Evolutionary conservation across 768 basidiomycete genomes (phyloP).

Genomic region (Leccinum subgranulosum): DNA sequence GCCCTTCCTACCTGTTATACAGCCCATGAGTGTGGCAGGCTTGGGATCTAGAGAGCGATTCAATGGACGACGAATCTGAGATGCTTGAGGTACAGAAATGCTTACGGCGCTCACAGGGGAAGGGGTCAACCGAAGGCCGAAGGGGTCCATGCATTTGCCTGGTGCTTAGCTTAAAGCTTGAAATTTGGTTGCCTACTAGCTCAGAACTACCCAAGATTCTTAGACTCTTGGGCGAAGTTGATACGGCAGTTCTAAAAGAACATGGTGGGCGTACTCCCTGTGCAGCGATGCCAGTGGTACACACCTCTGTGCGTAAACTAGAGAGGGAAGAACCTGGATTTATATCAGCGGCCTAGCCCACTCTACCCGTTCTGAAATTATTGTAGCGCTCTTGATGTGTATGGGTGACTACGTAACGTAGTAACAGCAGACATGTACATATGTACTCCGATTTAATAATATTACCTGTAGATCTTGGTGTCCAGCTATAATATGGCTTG

Average conservation of each 20-base stretch:
- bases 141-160: not conserved
- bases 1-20: not conserved
- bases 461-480: not conserved
- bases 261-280: too few species aligned
- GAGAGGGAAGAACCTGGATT: too few species aligned
- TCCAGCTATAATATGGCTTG: not conserved
- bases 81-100: constrained; percentile 6
- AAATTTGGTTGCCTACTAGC: not conserved
- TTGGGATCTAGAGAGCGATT: not conserved
- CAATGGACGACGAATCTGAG: not conserved
- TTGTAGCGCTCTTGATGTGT: too few species aligned
- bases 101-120: constrained; percentile 4
- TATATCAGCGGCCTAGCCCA: too few species aligned
- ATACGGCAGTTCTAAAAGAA: not conserved
- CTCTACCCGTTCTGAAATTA: too few species aligned
- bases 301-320: too few species aligned
- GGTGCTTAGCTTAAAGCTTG: not conserved
- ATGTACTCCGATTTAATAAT: not conserved
- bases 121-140: not conserved
- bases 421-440: not conserved
- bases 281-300: too few species aligned
- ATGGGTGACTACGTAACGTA: not conserved
- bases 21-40: not conserved
- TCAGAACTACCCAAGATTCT: not conserved
- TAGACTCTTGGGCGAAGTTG: not conserved